Conservation (phyloP, 768 basidiomycete species). For the Agaricus blazei region DNA sequence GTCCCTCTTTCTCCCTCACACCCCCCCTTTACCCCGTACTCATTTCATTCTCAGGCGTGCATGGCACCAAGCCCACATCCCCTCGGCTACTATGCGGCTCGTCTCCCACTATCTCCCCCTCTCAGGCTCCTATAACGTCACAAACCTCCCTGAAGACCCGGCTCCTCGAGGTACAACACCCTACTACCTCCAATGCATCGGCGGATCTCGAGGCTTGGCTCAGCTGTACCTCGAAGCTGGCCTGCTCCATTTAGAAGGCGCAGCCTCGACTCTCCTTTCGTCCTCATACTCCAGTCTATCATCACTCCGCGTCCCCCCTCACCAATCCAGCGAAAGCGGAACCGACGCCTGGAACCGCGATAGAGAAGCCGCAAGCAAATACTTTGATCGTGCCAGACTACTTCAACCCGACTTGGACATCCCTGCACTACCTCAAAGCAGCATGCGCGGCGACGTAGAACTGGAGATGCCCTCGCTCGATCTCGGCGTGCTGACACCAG, state of each 20-base stretch:
- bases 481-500: constrained; percentile 31
- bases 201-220: constrained; percentile 62
- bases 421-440: constrained; percentile 53
- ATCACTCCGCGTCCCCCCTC: constrained; percentile 64
- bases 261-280: constrained; percentile 64
- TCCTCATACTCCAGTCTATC: constrained; percentile 75
- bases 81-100: constrained; percentile 73
- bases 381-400: constrained; percentile 64
- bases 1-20: constrained; percentile 17
- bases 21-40: neutral
- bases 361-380: constrained; percentile 62
- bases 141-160: constrained; percentile 26
- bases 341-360: constrained; percentile 73
- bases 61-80: constrained; percentile 74
- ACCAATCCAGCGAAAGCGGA: constrained; percentile 49
- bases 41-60: constrained; percentile 48
- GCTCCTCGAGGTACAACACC: constrained; percentile 44
- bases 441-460: constrained; percentile 27
- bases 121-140: constrained; percentile 36
- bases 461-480: constrained; percentile 71
- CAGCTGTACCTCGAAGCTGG: constrained; percentile 78
- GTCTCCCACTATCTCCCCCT: constrained; percentile 69
- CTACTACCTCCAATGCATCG: constrained; percentile 65
- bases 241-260: constrained; percentile 75
- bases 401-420: constrained; percentile 64